Percentiles rank a stretch among this genome's conserved stretches.
Evolutionary conservation across 257 asterid species (phyloP).

Genomic region (Solanum paucissectum): DNA sequence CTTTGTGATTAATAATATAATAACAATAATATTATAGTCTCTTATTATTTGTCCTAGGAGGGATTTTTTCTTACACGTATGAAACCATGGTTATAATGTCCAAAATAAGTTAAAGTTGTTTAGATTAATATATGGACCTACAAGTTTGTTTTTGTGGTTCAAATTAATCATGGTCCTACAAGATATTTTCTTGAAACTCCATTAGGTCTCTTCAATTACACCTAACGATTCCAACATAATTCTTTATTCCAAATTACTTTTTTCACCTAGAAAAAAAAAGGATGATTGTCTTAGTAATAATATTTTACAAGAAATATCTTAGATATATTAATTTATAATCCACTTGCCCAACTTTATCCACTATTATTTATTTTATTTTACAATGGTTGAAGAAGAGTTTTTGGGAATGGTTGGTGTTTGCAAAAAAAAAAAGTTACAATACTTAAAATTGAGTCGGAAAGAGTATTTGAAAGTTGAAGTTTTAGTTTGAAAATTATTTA

Average conservation of each 20-base stretch:
- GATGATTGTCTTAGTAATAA: not conserved
- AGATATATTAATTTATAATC: not conserved
- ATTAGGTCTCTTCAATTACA: conserved; percentile 3
- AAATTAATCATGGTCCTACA: conserved; percentile 33
- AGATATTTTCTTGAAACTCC: not conserved
- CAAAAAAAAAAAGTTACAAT: too few species aligned
- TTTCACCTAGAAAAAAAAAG: not conserved
- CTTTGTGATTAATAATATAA: too few species aligned
- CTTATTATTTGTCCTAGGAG: not conserved
- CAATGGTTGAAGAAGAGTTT: not conserved
- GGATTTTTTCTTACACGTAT: not conserved
- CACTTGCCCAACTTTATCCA: not conserved
- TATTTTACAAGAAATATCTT: not conserved
- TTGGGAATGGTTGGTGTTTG: not conserved
- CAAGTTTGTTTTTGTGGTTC: conserved; percentile 21
- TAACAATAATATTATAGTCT: not conserved
- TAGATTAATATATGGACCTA: not conserved
- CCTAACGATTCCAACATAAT: not conserved
- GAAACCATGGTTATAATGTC: not conserved
- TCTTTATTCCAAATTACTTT: not conserved
- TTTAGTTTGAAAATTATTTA: not conserved
- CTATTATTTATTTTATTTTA: not conserved
- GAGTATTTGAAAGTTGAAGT: not conserved
- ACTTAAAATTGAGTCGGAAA: not conserved
- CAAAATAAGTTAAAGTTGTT: not conserved